Evolutionary conservation across 768 basidiomycete species (phyloP), one percentile per base, ranked within the genome.

Genomic region (Exsudoporus frostii): DNA sequence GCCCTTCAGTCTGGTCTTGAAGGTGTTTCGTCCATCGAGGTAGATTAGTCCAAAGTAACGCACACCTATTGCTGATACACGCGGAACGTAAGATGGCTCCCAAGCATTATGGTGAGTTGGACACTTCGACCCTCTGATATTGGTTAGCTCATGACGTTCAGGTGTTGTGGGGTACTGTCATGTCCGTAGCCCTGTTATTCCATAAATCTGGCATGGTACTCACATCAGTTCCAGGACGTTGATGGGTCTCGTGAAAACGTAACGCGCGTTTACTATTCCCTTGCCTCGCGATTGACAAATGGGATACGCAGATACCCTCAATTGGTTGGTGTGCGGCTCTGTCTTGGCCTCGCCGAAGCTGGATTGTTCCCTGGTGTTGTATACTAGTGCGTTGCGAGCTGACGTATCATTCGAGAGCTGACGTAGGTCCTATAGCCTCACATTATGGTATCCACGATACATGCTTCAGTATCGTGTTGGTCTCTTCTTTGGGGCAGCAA

Each of bases 351-450:
- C 2, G 78, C 84, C 0, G 88, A 90, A 68, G 83, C 85, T 5
- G 86, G 88, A 4, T 63, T 88, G 10, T 89, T 85, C 66, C 86
- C 88, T 13, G 86, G 86, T 24, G 83, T 88, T 10, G 78, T 81
- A 0, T 90, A 86, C 71, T 89, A 86, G 86, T 86, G 50, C 41
- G 78, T 65, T 30, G 43, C 24, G 19, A 9, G 19, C 19, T 8
- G 6, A n/a, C 3, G 8, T 20, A 5, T 33, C 5, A 8, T 36
- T 25, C 17, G 10, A 15, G 7, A 20, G 2, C 53, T 55, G 9
- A 63, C 14, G 1, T 7, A n/a, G 24, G 19, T 2, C 5, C 40
- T 15, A 25, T 22, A 84, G 82, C 58, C 69, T 88, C 22, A 83
- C 82, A 4, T 68, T 85, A 20, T 88, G 85, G 85, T 89, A 89